Conservation (phyloP, 2,329 filamentous ascomycete species). For the Scedosporium dehoogii region DNA sequence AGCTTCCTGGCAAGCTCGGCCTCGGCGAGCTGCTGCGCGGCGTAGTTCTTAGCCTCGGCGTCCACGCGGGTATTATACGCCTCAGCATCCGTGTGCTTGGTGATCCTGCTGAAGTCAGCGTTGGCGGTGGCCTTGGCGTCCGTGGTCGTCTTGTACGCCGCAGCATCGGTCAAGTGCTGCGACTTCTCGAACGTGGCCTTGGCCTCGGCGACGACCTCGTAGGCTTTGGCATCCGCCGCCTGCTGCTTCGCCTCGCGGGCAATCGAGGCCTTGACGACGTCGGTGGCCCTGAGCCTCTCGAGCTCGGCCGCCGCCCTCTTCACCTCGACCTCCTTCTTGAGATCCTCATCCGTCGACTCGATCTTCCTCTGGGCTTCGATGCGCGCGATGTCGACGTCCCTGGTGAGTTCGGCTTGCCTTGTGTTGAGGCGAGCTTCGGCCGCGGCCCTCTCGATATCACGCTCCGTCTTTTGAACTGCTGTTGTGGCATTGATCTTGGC, state of each 20-base stretch:
- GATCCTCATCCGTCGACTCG: slow-evolving; percentile 68
- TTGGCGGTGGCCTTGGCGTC: slow-evolving; percentile 30
- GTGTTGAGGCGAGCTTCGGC: slow-evolving; percentile 70
- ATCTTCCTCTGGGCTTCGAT: slow-evolving; percentile 65
- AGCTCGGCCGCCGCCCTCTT: slow-evolving; percentile 72
- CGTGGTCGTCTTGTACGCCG: slow-evolving; percentile 36
- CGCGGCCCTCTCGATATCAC: slow-evolving; percentile 68
- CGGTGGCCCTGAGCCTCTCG: slow-evolving; percentile 65
- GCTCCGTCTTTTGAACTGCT: slow-evolving; percentile 73
- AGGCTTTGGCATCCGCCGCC: slow-evolving; percentile 54
- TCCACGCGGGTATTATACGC: slow-evolving; percentile 36
- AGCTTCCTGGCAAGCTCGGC: slow-evolving; percentile 50
- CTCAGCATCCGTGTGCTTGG: slow-evolving; percentile 42
- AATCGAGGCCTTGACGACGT: slow-evolving; percentile 70
- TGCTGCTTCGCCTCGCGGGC: slow-evolving; percentile 58
- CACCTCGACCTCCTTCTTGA: slow-evolving; percentile 68
- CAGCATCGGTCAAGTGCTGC: slow-evolving; percentile 42
- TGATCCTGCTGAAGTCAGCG: slow-evolving; percentile 24
- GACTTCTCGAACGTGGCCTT: slow-evolving; percentile 42
- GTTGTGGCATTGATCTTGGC: slow-evolving; percentile 83
- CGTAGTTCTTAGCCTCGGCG: slow-evolving; percentile 28
- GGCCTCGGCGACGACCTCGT: slow-evolving; percentile 55
- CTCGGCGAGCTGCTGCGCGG: slow-evolving; percentile 41
- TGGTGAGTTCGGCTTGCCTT: slow-evolving; percentile 60
- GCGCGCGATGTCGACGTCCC: slow-evolving; percentile 65